Base-by-base conservation (phyloP, 2,329 filamentous ascomycete genomes). In the Ophiostoma fasciatum region DNA sequence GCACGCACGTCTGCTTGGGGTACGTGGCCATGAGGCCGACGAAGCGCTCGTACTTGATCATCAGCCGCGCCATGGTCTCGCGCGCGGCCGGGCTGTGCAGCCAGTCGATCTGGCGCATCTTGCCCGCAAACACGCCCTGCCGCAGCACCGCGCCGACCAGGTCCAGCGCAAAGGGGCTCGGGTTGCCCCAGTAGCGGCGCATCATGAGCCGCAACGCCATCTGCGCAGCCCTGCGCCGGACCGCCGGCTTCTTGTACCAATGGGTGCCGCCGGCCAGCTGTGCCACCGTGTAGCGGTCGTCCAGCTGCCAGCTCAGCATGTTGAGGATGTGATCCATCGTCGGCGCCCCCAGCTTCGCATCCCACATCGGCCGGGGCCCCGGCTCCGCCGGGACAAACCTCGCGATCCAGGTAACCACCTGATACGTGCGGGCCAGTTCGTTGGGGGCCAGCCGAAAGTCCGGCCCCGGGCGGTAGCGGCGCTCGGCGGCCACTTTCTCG, bases 51-150 rank as follows among this genome's bases (percentile, higher is more conserved):
- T 82, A 82, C 50, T 82, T 85, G 3, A 48, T 49, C 4, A 82
- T 58, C 1, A 83, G 60, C 0, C 80, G 67, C 0, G 51, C 43
- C 69, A 82, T 82, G 0, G 78, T 87, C 1, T 65, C 58, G 4
- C 55, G 56, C 0, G 75, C 64, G 0, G 73, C 62, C 0, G 81
- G 80, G 19, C 75, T 80, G 52, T 82, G 81, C 2, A 87, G 59
- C 82, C 81, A 88, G 55, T 84, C 78, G 31, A 87, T 71, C 45
- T 57, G 41, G 45, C 70, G 64, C 80, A 88, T 87, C 58, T 88
- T 82, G 40, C 75, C 70, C 3, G 74, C 57, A 45, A 82, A 82
- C 31, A 67, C 60, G 14, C 71, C 68, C 49, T 83, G 78, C 0
- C 78, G 63, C 45, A 78, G 60, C 3, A 81, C 71, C 0, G 76